These are phyloP conservation scores for Fusarium verticillioides DNA, from an alignment of 2,329 filamentous ascomycete genomes.

Conservation along the genomic window DNA sequence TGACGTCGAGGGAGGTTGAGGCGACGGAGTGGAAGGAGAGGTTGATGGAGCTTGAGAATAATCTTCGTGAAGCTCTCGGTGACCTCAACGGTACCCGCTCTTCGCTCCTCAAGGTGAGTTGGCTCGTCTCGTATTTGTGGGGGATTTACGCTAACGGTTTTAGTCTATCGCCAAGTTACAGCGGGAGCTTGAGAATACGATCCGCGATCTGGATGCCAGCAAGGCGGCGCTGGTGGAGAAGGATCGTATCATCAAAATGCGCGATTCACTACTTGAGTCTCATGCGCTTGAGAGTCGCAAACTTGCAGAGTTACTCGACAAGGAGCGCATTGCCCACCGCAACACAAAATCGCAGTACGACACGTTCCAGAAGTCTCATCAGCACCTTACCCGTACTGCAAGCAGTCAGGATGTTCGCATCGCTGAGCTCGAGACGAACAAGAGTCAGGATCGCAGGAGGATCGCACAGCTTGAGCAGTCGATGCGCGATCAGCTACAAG, in stretches of 20 bases:
- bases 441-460: conserved; percentile 80
- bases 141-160: conserved; percentile 25
- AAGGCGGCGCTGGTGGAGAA: conserved; percentile 87
- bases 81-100: conserved; percentile 88
- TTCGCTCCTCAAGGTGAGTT: conserved; percentile 79
- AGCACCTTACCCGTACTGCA: conserved; percentile 86
- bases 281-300: conserved; percentile 88
- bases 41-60: conserved; percentile 88
- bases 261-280: conserved; percentile 87
- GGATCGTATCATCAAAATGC: conserved; percentile 88
- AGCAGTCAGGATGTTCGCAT: conserved; percentile 87
- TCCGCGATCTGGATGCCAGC: conserved; percentile 82
- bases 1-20: conserved; percentile 87
- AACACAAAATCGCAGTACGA: conserved; percentile 91
- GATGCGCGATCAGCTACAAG: conserved; percentile 86
- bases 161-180: conserved; percentile 88
- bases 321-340: conserved; percentile 85
- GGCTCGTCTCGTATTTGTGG: not conserved
- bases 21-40: conserved; percentile 92
- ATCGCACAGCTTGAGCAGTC: conserved; percentile 80
- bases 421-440: conserved; percentile 83
- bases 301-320: conserved; percentile 87
- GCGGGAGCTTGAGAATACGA: conserved; percentile 84
- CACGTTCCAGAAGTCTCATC: conserved; percentile 85
- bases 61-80: conserved; percentile 85